Conservation (phyloP, 805 yeast genomes). For the Myxozyma udenii region DNA sequence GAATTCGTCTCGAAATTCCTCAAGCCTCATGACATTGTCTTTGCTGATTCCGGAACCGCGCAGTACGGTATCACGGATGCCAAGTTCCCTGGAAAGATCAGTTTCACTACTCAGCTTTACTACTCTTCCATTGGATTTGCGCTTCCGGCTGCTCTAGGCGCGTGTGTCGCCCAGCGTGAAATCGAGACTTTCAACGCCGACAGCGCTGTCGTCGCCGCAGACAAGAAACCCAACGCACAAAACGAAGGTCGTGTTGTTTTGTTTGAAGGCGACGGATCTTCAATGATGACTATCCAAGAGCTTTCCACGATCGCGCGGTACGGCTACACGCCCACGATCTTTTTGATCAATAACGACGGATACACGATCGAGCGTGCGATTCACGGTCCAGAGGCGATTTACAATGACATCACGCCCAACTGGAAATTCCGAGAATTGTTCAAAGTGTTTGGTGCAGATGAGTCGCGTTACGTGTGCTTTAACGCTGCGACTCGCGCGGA, state of each 20-base stretch:
- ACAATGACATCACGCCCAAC: conserved; percentile 75
- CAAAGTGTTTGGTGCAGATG: conserved; percentile 56
- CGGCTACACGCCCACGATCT: conserved; percentile 61
- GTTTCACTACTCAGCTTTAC: conserved; percentile 57
- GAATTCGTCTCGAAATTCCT: conserved; percentile 44
- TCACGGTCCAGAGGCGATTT: conserved; percentile 69
- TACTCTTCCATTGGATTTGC: conserved; percentile 88
- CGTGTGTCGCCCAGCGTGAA: conserved; percentile 68
- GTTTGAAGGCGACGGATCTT: conserved; percentile 89
- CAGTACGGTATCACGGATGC: conserved; percentile 73
- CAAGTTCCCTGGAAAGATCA: conserved; percentile 53
- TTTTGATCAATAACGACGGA: conserved; percentile 79
- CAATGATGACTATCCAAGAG: conserved; percentile 88
- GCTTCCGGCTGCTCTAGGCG: conserved; percentile 81
- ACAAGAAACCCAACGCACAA: not conserved
- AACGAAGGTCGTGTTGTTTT: conserved; percentile 53
- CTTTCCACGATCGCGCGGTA: conserved; percentile 60
- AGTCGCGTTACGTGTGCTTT: conserved; percentile 30
- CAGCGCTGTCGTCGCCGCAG: not conserved
- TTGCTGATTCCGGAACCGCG: conserved; percentile 80
- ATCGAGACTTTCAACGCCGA: conserved; percentile 37
- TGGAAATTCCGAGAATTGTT: conserved; percentile 81
- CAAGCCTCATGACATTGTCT: conserved; percentile 63
- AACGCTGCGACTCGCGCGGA: conserved; percentile 30
- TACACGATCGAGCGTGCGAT: conserved; percentile 88